A percentile compares a stretch with the other conserved stretches of the same genome.
Evolutionary conservation across 805 yeast genomes (phyloP).

Genomic region (Kodamaea fukazawae): DNA sequence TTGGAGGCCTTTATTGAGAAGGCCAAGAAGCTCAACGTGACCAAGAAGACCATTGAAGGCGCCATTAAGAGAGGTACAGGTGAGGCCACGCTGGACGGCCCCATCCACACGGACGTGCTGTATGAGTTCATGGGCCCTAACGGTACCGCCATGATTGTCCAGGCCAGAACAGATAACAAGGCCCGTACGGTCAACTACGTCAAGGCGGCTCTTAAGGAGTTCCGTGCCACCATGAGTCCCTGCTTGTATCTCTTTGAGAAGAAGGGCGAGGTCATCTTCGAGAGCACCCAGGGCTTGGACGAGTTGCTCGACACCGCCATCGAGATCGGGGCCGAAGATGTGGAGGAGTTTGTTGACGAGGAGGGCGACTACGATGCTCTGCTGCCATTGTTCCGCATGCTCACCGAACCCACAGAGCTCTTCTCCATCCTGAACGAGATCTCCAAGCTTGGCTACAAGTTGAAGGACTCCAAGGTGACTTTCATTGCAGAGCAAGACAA

Average conservation of each 20-base stretch:
- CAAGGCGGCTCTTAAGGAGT: slow-evolving; percentile 69
- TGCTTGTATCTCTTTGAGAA: slow-evolving; percentile 74
- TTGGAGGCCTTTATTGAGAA: slow-evolving; percentile 71
- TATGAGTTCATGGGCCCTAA: slow-evolving; percentile 95
- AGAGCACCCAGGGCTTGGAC: slow-evolving; percentile 50
- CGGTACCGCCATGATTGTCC: slow-evolving; percentile 82
- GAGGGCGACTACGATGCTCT: slow-evolving; percentile 41
- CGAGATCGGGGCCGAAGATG: slow-evolving; percentile 79
- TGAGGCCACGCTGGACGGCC: slow-evolving; percentile 46
- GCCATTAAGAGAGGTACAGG: slow-evolving; percentile 87
- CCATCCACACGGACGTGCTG: slow-evolving; percentile 44
- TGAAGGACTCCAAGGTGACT: slow-evolving; percentile 70
- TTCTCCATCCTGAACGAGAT: slow-evolving; percentile 58
- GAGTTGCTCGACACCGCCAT: slow-evolving; percentile 69
- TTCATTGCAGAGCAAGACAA: slow-evolving; percentile 64
- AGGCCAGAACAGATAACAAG: slow-evolving; percentile 86
- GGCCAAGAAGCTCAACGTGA: slow-evolving; percentile 72
- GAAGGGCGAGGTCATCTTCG: slow-evolving; percentile 68
- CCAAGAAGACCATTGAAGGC: slow-evolving; percentile 81
- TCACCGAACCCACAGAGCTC: slow-evolving; percentile 64
- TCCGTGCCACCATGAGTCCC: slow-evolving; percentile 70
- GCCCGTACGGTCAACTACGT: slow-evolving; percentile 75
- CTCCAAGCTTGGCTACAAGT: slow-evolving; percentile 50
- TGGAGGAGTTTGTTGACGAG: slow-evolving; percentile 49
- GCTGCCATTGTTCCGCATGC: slow-evolving; percentile 37